Conservation (phyloP, 2,329 filamentous ascomycete genomes). For the Byssochlamys sp. region DNA sequence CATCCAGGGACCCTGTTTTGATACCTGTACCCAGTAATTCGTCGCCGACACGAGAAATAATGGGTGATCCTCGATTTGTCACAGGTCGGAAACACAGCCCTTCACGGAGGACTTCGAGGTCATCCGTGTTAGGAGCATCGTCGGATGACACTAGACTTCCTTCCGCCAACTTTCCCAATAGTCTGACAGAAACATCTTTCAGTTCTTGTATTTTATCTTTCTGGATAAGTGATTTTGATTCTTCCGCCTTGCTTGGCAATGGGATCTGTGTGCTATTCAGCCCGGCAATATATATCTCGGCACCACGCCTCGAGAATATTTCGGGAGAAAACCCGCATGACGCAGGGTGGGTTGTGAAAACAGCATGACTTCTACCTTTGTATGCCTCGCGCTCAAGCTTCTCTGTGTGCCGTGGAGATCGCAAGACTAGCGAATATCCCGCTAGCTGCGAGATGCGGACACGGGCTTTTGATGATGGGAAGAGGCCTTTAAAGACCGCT, state of each 20-base stretch:
- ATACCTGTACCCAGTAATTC: conserved; percentile 43
- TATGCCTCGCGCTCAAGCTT: conserved; percentile 25
- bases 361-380: conserved; percentile 51
- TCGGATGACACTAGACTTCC: conserved; percentile 7
- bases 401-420: conserved; percentile 42
- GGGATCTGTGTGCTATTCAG: conserved; percentile 54
- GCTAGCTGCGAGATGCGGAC: conserved; percentile 56
- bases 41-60: conserved; percentile 52
- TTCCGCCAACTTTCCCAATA: conserved; percentile 23
- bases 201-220: conserved; percentile 28
- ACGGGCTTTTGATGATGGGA: conserved; percentile 44
- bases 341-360: conserved; percentile 53
- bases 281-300: conserved; percentile 64
- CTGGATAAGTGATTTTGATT: conserved; percentile 32
- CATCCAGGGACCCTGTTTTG: conserved; percentile 30
- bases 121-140: conserved; percentile 31
- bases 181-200: conserved; percentile 20
- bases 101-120: conserved; percentile 54
- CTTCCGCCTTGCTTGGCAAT: conserved; percentile 47
- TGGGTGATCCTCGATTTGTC: conserved; percentile 53
- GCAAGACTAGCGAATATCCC: conserved; percentile 62
- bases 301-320: conserved; percentile 57
- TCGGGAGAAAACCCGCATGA: conserved; percentile 56
- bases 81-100: conserved; percentile 66
- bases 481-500: conserved; percentile 54